Conservation (phyloP, 352 stramenopile species). For the Pythium rhizo-oryzae region DNA sequence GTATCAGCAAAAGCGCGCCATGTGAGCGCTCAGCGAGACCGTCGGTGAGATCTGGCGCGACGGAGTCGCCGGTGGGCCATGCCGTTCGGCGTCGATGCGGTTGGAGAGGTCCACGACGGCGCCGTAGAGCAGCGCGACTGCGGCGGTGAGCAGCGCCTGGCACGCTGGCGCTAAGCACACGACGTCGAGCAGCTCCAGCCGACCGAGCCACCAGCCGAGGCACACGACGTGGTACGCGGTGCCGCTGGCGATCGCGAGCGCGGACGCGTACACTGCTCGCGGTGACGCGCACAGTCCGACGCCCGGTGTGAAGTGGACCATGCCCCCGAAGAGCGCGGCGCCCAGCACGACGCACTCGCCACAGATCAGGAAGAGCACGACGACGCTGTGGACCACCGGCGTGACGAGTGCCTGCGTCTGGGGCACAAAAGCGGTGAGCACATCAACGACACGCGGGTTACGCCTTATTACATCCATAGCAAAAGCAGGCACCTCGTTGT, state of each 20-base stretch:
- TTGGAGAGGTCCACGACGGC: slow-evolving; percentile 9
- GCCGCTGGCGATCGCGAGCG: slow-evolving; percentile 8
- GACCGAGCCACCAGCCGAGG: slow-evolving; percentile 19
- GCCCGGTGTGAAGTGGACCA: slow-evolving; percentile 16
- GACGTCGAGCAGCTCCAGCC: slow-evolving; percentile 12
- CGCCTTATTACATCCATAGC: too few relatives aligned
- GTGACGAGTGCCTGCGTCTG: not conserved
- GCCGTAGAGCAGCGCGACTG: slow-evolving; percentile 19
- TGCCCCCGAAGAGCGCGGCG: slow-evolving; percentile 9
- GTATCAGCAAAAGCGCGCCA: not conserved
- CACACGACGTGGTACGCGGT: slow-evolving; percentile 18
- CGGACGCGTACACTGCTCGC: not conserved
- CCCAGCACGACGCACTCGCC: slow-evolving; percentile 27
- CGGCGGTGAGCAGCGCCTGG: slow-evolving; percentile 21
- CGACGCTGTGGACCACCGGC: not conserved
- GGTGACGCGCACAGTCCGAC: not conserved
- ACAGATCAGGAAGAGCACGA: slow-evolving; percentile 14
- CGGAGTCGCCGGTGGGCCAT: not conserved
- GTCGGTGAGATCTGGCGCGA: not conserved
- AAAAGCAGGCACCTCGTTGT: not conserved
- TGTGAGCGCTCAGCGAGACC: not conserved
- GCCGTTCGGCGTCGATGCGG: not conserved
- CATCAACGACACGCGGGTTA: too few relatives aligned
- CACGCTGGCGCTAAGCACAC: slow-evolving; percentile 13
- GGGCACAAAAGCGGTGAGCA: not conserved